Conservation (phyloP, 2,329 filamentous ascomycete genomes). For the Dryadomyces quercivorus region DNA sequence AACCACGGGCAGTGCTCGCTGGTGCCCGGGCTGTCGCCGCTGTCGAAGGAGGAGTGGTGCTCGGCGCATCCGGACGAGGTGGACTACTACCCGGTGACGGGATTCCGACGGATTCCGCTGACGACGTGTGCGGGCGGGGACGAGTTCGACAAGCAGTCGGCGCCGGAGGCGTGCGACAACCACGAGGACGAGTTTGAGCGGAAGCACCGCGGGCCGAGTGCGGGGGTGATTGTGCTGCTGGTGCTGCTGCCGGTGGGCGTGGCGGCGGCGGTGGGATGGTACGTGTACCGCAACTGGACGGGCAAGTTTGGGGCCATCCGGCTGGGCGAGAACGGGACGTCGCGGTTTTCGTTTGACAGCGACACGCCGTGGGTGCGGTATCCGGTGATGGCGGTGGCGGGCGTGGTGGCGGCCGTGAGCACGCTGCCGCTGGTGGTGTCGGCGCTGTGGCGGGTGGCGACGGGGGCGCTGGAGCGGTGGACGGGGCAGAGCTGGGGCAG, state of each 20-base stretch:
- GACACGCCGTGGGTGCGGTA: constrained; percentile 71
- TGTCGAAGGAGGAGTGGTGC: constrained; percentile 38
- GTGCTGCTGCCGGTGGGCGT: constrained; percentile 62
- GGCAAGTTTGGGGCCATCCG: constrained; percentile 87
- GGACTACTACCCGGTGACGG: constrained; percentile 75
- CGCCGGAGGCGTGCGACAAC: constrained; percentile 55
- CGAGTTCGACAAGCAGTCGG: constrained; percentile 57
- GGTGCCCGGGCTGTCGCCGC: constrained; percentile 58
- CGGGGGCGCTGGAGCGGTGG: constrained; percentile 36
- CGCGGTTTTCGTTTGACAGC: constrained; percentile 36
- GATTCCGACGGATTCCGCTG: constrained; percentile 80
- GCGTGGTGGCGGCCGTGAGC: constrained; percentile 44
- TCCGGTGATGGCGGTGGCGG: constrained; percentile 63
- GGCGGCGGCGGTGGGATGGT: constrained; percentile 68
- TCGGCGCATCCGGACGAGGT: constrained; percentile 50
- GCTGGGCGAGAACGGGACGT: constrained; percentile 54
- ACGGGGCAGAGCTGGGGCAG: constrained; percentile 19
- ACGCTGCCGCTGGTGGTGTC: constrained; percentile 59
- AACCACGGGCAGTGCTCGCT: constrained; percentile 62
- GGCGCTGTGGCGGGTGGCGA: constrained; percentile 58
- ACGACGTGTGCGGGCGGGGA: constrained; percentile 72
- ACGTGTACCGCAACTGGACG: constrained; percentile 72
- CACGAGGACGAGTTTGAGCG: constrained; percentile 71
- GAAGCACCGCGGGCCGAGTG: constrained; percentile 54
- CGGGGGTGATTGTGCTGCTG: constrained; percentile 65